Conservation (phyloP, 371 early-diverging fungal species). For the Haplosporangium sp. region DNA sequence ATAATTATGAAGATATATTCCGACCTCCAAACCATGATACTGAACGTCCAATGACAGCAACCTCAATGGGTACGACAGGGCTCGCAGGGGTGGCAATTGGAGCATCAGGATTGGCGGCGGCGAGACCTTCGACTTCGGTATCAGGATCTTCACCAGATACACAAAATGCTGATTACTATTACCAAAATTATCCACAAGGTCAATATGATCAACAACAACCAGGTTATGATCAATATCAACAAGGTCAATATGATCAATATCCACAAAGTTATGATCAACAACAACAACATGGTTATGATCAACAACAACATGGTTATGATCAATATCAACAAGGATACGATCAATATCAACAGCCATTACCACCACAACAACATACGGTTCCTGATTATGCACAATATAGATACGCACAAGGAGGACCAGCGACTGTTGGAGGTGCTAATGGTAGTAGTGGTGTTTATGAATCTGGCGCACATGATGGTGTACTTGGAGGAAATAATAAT, state of each 20-base stretch:
- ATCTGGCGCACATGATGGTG: slow-evolving; percentile 8
- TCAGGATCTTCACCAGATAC: slow-evolving; percentile 8
- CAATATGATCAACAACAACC: background rate
- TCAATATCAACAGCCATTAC: background rate
- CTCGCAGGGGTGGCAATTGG: too few species aligned
- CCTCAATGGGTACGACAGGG: slow-evolving; percentile 3
- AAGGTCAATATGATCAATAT: background rate
- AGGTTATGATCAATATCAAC: background rate
- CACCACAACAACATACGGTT: slow-evolving; percentile 20
- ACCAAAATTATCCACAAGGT: background rate
- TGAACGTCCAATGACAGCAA: slow-evolving; percentile 8
- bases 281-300: background rate
- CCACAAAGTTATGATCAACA: background rate
- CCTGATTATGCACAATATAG: slow-evolving; percentile 43
- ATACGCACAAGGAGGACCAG: slow-evolving; percentile 15
- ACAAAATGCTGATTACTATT: slow-evolving; percentile 9
- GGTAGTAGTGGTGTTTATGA: slow-evolving; percentile 15
- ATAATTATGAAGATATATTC: slow-evolving; percentile 28
- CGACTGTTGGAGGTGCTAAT: background rate
- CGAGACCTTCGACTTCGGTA: background rate
- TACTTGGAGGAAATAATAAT: slow-evolving; percentile 1
- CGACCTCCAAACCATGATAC: slow-evolving; percentile 22
- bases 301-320: background rate
- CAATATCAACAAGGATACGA: background rate
- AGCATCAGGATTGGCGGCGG: background rate